phyloP scores from a whole-genome alignment of 352 stramenopile genomes.

The Globisporangium nunn region DNA sequence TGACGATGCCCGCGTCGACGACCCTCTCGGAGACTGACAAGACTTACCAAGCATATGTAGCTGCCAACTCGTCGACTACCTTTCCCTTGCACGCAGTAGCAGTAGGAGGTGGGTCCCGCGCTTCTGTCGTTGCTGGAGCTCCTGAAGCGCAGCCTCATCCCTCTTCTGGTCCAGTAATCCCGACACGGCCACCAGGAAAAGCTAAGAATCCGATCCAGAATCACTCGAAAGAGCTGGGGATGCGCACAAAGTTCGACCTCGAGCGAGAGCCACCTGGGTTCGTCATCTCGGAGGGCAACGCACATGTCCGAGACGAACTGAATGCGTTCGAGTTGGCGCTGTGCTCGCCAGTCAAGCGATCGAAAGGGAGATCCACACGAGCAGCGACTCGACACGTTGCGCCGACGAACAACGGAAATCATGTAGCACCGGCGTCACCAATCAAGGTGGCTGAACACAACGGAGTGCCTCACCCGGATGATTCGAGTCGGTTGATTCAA shows the following conservation, averaged over 20 bases:
- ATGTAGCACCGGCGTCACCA: conserved; percentile 1
- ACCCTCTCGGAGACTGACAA: conserved; percentile 17
- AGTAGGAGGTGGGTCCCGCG: background rate
- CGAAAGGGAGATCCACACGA: conserved; percentile 2
- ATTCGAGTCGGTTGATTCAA: conserved; percentile 19
- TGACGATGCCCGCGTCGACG: conserved; percentile 16
- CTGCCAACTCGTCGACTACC: conserved; percentile 30
- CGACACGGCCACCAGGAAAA: conserved; percentile 13
- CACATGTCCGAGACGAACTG: conserved; percentile 18
- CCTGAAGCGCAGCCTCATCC: no score
- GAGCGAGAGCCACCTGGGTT: conserved; percentile 28
- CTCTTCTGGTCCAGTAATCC: background rate
- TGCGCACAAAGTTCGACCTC: conserved; percentile 40
- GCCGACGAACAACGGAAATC: background rate
- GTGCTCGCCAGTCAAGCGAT: conserved; percentile 31
- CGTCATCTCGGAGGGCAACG: conserved; percentile 27
- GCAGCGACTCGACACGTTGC: no score
- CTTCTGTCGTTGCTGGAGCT: background rate
- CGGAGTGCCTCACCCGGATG: no score
- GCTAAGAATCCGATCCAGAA: conserved; percentile 1
- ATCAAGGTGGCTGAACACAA: conserved; percentile 2
- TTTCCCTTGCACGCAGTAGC: background rate
- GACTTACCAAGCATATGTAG: conserved; percentile 30
- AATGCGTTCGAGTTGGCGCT: conserved; percentile 16
- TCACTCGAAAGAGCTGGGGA: conserved; percentile 1